These are phyloP conservation scores for Fusarium pseudograminearum DNA, from an alignment of 2,329 filamentous ascomycete genomes.

Conservation along the genomic window DNA sequence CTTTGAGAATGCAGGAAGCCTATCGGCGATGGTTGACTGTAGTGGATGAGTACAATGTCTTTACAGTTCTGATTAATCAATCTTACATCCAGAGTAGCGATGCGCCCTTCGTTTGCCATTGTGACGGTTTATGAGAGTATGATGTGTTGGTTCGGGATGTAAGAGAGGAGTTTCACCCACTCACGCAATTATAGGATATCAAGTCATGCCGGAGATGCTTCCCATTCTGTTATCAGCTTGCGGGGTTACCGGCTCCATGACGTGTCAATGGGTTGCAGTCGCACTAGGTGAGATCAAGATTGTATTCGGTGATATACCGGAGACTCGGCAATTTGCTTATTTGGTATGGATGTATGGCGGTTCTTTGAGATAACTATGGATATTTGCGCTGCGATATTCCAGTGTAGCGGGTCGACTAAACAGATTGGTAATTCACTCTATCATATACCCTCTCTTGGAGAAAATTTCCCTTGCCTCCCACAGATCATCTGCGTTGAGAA, in stretches of 20 bases:
- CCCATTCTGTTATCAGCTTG: slow-evolving; percentile 38
- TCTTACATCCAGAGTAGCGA: slow-evolving; percentile 55
- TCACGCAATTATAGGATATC: slow-evolving; percentile 1
- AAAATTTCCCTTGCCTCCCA: slow-evolving; percentile 49
- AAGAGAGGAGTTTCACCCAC: slow-evolving; percentile 3
- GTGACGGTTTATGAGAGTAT: slow-evolving; percentile 11
- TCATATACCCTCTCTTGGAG: slow-evolving; percentile 1
- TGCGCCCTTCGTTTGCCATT: slow-evolving; percentile 47
- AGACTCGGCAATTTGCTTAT: slow-evolving; percentile 43
- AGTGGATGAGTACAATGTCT: slow-evolving; percentile 20
- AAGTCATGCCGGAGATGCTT: slow-evolving; percentile 33
- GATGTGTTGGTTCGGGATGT: slow-evolving; percentile 11
- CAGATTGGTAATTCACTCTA: slow-evolving; percentile 1
- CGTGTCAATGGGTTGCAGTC: slow-evolving; percentile 32
- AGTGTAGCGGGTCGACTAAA: background rate
- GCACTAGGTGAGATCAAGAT: slow-evolving; percentile 21
- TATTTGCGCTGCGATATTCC: background rate
- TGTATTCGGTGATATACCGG: slow-evolving; percentile 47
- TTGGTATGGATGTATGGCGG: slow-evolving; percentile 2
- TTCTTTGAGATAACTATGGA: slow-evolving; percentile 14
- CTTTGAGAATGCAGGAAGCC: slow-evolving; percentile 77
- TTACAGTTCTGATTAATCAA: background rate
- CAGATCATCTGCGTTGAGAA: slow-evolving; percentile 73
- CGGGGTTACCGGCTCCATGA: slow-evolving; percentile 44
- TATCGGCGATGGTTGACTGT: slow-evolving; percentile 73